Evolutionary conservation across 192 early-diverging fungal species (phyloP).

Genomic region (Coemansia interrupta): DNA sequence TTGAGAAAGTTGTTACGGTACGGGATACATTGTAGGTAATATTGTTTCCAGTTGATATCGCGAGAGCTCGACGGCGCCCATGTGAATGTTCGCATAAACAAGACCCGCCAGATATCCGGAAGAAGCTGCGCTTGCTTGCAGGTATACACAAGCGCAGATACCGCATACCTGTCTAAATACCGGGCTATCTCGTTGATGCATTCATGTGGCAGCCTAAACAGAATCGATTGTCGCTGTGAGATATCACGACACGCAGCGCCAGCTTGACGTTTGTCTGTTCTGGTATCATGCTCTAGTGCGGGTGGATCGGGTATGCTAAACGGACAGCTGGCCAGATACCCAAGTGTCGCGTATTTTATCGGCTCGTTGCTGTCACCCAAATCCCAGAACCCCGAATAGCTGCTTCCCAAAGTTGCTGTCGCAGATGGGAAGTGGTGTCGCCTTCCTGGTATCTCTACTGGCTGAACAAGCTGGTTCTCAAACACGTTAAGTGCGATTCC

Average conservation of each 20-base stretch:
- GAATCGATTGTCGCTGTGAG: not conserved
- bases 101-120: conserved; percentile 1
- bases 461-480: not conserved
- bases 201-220: conserved; percentile 4
- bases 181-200: not conserved
- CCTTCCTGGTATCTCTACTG: not conserved
- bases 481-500: conserved; percentile 9
- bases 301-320: conserved; percentile 4
- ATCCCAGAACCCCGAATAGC: not conserved
- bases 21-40: not conserved
- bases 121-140: not conserved
- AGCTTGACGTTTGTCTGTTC: not conserved
- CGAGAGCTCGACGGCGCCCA: conserved; percentile 7
- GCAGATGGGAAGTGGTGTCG: not conserved
- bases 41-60: conserved; percentile 4
- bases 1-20: conserved; percentile 3
- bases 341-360: not conserved
- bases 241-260: not conserved
- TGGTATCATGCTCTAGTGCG: not conserved
- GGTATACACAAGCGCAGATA: not conserved
- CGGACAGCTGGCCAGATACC: conserved; percentile 6
- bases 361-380: not conserved
- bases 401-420: not conserved
- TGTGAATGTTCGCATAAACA: conserved; percentile 5
- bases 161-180: not conserved